These are phyloP conservation scores for Lactarius evosmus DNA, from an alignment of 768 basidiomycete species.

Conservation along the genomic window DNA sequence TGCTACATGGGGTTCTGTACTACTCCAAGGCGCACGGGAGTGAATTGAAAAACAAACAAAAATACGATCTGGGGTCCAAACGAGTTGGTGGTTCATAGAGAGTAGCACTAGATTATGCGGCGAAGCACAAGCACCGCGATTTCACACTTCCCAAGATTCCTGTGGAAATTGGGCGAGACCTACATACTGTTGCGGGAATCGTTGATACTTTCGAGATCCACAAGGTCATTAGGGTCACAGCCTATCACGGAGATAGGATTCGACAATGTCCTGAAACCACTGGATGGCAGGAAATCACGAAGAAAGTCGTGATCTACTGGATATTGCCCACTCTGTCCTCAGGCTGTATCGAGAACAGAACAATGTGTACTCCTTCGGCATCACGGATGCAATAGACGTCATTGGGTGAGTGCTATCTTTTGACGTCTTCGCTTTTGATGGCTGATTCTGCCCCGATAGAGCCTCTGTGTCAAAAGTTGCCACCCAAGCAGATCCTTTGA, in stretches of 20 bases:
- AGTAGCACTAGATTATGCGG: not conserved
- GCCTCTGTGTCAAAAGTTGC: not conserved
- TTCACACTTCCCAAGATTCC: not conserved
- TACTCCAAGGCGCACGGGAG: not conserved
- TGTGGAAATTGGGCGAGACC: not conserved
- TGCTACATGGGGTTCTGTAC: not conserved
- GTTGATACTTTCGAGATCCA: not conserved
- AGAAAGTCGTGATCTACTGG: not conserved
- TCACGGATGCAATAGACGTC: not conserved
- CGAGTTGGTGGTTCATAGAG: not conserved
- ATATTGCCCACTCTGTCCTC: not conserved
- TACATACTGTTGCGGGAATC: not conserved
- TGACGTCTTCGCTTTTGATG: not conserved
- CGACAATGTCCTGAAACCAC: not conserved
- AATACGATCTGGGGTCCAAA: not conserved
- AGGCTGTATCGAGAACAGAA: not conserved
- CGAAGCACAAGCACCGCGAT: not conserved
- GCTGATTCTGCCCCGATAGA: not conserved
- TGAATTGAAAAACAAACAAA: not conserved
- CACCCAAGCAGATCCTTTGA: not conserved
- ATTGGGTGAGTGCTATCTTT: not conserved
- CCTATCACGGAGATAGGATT: not conserved
- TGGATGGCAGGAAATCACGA: not conserved
- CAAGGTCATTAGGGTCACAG: not conserved
- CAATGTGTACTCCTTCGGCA: not conserved